phyloP scores from a whole-genome alignment of 345 rosid species.

The Alliaria petiolata region DNA sequence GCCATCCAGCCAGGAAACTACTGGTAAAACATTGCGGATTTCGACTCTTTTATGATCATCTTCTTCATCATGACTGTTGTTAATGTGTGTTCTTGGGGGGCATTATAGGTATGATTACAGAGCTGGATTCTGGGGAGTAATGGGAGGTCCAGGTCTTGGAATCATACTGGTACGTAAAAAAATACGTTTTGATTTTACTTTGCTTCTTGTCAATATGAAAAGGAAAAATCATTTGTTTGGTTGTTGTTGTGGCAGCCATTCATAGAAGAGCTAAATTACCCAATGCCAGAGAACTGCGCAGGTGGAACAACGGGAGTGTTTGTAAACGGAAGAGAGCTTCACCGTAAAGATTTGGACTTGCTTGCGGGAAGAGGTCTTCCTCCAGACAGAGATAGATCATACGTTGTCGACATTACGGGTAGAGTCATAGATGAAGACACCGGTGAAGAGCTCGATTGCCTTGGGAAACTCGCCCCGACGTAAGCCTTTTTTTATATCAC shows the following conservation, averaged over 20 bases:
- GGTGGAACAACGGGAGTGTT: conserved; percentile 71
- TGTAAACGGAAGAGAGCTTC: conserved; percentile 92
- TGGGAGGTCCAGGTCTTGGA: conserved; percentile 86
- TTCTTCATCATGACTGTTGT: background rate
- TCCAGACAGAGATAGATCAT: conserved; percentile 60
- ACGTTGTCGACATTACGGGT: conserved; percentile 71
- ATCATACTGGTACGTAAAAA: conserved; percentile 70
- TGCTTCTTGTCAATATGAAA: background rate
- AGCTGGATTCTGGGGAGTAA: conserved; percentile 96
- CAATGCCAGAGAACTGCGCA: conserved; percentile 74
- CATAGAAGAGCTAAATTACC: conserved; percentile 74
- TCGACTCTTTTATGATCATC: background rate
- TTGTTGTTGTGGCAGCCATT: conserved; percentile 53
- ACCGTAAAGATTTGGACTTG: conserved; percentile 73
- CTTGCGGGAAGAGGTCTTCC: conserved; percentile 82
- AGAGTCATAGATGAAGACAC: conserved; percentile 86
- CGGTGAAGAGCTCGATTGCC: conserved; percentile 80
- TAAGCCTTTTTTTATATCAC: conserved; percentile 31
- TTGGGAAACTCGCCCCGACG: conserved; percentile 92
- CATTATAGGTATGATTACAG: conserved; percentile 74
- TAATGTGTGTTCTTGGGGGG: background rate
- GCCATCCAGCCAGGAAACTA: conserved; percentile 76
- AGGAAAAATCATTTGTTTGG: background rate
- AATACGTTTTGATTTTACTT: conserved; percentile 14
- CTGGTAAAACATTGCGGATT: conserved; percentile 45